Evolutionary conservation across 2,329 filamentous ascomycete genomes (phyloP), one percentile per base, ranked within the genome.

Genomic region (Chaetoscypha palmicola): DNA sequence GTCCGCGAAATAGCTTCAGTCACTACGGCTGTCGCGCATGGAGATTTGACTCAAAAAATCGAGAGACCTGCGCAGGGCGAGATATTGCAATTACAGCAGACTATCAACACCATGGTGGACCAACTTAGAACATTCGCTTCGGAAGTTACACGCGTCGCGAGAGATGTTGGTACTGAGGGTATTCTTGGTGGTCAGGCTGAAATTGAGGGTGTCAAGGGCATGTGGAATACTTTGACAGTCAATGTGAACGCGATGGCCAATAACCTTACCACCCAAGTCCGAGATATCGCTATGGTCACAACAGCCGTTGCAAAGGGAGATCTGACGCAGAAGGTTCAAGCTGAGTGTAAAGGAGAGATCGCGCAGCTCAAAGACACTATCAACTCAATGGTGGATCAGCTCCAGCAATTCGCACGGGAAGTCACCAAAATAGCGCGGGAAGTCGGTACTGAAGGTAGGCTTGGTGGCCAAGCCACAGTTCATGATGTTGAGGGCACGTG

Each of bases 381-480:
- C 72, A 98, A 98, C 68, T 92, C 86, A 63, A 98, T 98, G 91
- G 91, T 98, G 54, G 92, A 96, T 64, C 92, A 96, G 65, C 73
- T 98, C 46, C 88, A 94, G 61, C 90, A 96, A 62, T 97, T 97
- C 62, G 92, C 92, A 8, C 86, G 89, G 61, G 91, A 97, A 69
- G 92, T 98, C 57, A 97, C 91, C 28, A 94, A 92, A 66, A 86
- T 98, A 60, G 91, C 91, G 28, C 84, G 88, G 63, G 91, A 97
- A 66, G 92, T 97, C 72, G 91, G 91, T 48, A 97, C 92, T 1
- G 91, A 98, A 65, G 91, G 91, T 58, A 81, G 89, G 50, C 76
- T 98, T 12, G 91, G 92, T 62, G 91, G 92, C 8, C 92, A 98
- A 66, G 91, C 92, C 38, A 92, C 89, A 16, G 86, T 97, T 5